Base-by-base conservation (phyloP, 2,329 filamentous ascomycete species). In the Epichloe sibirici region DNA sequence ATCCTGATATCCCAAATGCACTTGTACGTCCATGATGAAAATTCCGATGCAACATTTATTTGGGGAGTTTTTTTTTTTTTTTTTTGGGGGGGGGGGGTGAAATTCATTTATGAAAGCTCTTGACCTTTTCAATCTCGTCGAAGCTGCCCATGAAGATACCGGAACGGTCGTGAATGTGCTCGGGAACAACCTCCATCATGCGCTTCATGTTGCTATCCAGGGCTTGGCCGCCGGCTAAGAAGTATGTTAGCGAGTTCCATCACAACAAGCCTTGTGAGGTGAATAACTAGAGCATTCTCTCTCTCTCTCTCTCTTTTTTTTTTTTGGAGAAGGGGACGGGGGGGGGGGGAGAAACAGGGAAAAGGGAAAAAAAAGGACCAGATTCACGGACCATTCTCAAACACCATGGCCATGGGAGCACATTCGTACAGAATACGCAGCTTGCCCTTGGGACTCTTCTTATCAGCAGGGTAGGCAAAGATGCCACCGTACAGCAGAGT, bases 391-490 rank as follows among this genome's bases (percentile, higher is more conserved):
- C 88, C 93, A 72, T 98, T 96, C 73, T 98, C 93, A 69, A 98
- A 97, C 6, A 98, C 81, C 85, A 97, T 87, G 25, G 93, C 53
- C 93, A 98, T 98, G 40, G 93, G 93, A 13, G 93, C 93, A 67
- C 93, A 98, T 75, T 98, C 93, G 72, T 98, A 98, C 62, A 98
- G 69, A 60, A 98, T 98, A 59, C 93, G 81, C 60, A 98, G 79
- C 77, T 98, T 98, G 61, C 93, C 93, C 82, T 97, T 98, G 58
- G 90, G 89, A 65, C 86, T 95, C 83, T 98, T 97, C 77, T 90
- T 94, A 67, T 98, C 93, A 13, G 91, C 88, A 0, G 93, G 93
- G 67, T 98, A 98, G 45, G 93, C 93, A 69, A 98, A 98, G 66
- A 98, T 87, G 59, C 93, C 93, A 55, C 93, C 93, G 68, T 98